phyloP scores from a whole-genome alignment of 2,329 filamentous ascomycete genomes.

The Aspergillus pseudotamarii region DNA sequence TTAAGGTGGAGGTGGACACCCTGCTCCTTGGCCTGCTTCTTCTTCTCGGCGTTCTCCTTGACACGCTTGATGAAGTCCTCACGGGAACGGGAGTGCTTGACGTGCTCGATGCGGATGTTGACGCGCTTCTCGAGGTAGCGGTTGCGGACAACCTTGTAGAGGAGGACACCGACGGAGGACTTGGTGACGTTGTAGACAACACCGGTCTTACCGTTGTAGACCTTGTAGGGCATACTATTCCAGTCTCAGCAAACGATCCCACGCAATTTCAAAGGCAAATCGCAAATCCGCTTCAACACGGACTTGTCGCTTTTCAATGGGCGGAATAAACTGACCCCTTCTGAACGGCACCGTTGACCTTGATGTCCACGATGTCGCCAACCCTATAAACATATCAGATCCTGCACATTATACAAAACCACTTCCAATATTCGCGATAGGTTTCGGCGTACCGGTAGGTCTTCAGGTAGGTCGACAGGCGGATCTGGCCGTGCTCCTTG shows the following conservation, averaged over 20 bases:
- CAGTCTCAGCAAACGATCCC: constrained; percentile 30
- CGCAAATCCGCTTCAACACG: constrained; percentile 10
- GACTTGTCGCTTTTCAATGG: constrained; percentile 14
- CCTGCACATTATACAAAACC: constrained; percentile 26
- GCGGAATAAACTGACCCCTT: constrained; percentile 74
- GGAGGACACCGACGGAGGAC: constrained; percentile 95
- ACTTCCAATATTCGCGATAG: constrained; percentile 17
- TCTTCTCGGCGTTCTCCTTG: constrained; percentile 92
- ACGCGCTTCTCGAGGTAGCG: constrained; percentile 99
- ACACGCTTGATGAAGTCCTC: constrained; percentile 96
- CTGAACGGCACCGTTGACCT: constrained; percentile 97
- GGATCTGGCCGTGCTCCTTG: constrained; percentile 94
- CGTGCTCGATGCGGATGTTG: constrained; percentile 98
- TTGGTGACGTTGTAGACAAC: constrained; percentile 99
- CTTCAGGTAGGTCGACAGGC: constrained; percentile 89
- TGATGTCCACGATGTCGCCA: constrained; percentile 98
- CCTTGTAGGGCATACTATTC: constrained; percentile 93
- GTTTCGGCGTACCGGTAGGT: constrained; percentile 73
- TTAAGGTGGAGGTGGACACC: constrained; percentile 89
- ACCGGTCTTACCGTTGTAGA: constrained; percentile 99
- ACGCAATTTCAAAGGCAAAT: constrained; percentile 10
- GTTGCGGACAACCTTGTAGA: constrained; percentile 99
- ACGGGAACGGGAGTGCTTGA: constrained; percentile 88
- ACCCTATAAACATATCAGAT: constrained; percentile 67
- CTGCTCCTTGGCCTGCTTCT: constrained; percentile 88